Evolutionary conservation across 2,329 filamentous ascomycete species (phyloP), one percentile per base, ranked within the genome.

Genomic region (Paecilomyces sp.): DNA sequence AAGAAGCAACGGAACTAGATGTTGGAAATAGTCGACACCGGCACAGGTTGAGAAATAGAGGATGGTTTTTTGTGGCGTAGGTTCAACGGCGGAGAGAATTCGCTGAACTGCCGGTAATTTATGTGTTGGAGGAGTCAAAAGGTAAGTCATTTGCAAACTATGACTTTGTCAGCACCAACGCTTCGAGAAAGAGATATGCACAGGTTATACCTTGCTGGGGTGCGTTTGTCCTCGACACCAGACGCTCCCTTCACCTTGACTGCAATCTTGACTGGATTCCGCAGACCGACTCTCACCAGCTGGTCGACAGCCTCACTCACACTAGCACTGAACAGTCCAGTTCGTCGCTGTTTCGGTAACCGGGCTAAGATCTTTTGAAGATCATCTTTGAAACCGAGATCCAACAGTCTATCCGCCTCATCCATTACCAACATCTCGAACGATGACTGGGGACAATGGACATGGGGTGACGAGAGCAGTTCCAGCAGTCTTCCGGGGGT

Each of bases 241-340:
- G 79, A 85, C 79, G 75, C 86, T 70, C 85, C 86, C 75, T 92
- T 94, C 57, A 99, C 94, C 68, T 93, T 94, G 57, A 97, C 94
- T 11, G 90, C 88, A 62, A 99, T 91, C 70, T 95, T 95, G 68
- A 97, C 92, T 0, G 94, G 94, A 74, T 99, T 97, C 41, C 94
- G 84, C 64, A 97, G 79, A 22, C 94, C 94, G 7, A 97, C 91
- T 36, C 92, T 85, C 57, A 99, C 92, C 58, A 99, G 89, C 71
- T 97, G 90, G 63, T 92, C 88, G 0, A 99, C 90, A 1, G 94
- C 94, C 71, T 97, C 94, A 67, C 89, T 94, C n/a, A 99, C 90
- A 68, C 90, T 95, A 12, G 94, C 94, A 69, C 91, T 96, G 76
- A 97, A 99, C 0, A 99, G 79, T 0, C 94, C 94, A 0, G 94